A percentile compares a stretch with the other conserved stretches of the same genome.
These are phyloP conservation scores for Ophiocordyceps camponoti-leonardi DNA, from an alignment of 2,329 filamentous ascomycete species.

Conservation along the genomic window DNA sequence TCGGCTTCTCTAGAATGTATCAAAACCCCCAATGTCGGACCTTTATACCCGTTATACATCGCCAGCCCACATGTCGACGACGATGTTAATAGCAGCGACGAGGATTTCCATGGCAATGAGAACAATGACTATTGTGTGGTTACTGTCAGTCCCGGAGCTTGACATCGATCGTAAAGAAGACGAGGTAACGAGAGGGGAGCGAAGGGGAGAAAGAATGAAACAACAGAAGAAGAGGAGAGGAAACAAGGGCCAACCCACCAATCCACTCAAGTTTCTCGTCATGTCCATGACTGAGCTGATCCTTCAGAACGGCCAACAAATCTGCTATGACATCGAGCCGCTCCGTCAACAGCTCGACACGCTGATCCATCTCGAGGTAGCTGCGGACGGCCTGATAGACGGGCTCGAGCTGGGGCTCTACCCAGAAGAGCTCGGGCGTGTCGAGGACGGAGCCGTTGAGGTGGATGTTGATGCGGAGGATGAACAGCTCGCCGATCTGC, in stretches of 20 bases:
- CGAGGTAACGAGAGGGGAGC: background rate
- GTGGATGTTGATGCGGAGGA: conserved; percentile 94
- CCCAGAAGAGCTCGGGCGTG: conserved; percentile 95
- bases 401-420: conserved; percentile 89
- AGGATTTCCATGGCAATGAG: conserved; percentile 92
- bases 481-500: conserved; percentile 98
- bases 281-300: conserved; percentile 86
- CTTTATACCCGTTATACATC: conserved; percentile 3
- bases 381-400: conserved; percentile 90
- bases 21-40: background rate
- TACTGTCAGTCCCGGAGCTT: too few relatives aligned
- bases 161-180: background rate
- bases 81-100: conserved; percentile 83
- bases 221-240: background rate
- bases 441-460: conserved; percentile 93
- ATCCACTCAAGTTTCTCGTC: conserved; percentile 85
- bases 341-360: conserved; percentile 77
- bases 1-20: background rate
- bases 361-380: conserved; percentile 96
- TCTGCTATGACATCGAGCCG: conserved; percentile 78
- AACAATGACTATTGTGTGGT: conserved; percentile 52
- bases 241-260: conserved; percentile 36
- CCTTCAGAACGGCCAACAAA: conserved; percentile 80
- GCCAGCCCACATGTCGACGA: conserved; percentile 70
- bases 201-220: background rate